Conservation (phyloP, 1,284 basidiomycete genomes). For the Acaromyces ingoldii region DNA sequence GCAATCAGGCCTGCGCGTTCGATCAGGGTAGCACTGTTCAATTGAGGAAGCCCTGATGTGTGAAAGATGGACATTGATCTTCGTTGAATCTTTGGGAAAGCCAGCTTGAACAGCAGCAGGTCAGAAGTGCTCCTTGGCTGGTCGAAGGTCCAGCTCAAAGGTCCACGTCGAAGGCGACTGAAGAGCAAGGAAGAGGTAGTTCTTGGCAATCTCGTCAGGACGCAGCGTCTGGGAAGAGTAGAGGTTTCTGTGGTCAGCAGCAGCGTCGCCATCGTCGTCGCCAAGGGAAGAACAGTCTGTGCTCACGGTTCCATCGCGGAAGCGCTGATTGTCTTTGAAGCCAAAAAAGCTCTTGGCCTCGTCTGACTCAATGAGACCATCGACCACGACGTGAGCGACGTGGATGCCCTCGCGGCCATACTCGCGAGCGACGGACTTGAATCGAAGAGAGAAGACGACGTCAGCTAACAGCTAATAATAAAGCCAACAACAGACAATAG, state of each 20-base stretch:
- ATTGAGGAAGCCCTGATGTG: no score
- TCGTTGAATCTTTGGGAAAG: no score
- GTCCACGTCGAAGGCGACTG: constrained; percentile 34
- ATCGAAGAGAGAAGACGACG: no score
- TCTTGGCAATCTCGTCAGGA: constrained; percentile 38
- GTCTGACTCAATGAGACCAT: constrained; percentile 37
- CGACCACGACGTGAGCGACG: constrained; percentile 34
- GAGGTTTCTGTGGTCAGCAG: neutral
- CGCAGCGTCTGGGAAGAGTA: constrained; percentile 16
- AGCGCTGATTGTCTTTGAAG: constrained; percentile 25
- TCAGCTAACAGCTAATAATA: neutral
- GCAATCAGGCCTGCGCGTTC: no score
- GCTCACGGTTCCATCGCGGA: constrained; percentile 22
- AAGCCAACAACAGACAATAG: neutral
- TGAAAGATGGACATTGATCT: no score
- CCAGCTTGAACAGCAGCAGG: no score
- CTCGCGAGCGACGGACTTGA: constrained; percentile 27
- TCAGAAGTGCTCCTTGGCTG: constrained; percentile 35
- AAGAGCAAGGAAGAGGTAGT: constrained; percentile 38
- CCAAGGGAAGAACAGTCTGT: neutral
- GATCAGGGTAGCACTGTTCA: no score
- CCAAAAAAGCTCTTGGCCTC: constrained; percentile 23
- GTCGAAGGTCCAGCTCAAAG: constrained; percentile 34
- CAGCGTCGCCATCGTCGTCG: neutral
- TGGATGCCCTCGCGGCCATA: constrained; percentile 25